Percentiles rank a stretch among this genome's conserved stretches.
phyloP scores from a whole-genome alignment of 2,329 filamentous ascomycete genomes.

The Purpureocillium lavendulum region DNA sequence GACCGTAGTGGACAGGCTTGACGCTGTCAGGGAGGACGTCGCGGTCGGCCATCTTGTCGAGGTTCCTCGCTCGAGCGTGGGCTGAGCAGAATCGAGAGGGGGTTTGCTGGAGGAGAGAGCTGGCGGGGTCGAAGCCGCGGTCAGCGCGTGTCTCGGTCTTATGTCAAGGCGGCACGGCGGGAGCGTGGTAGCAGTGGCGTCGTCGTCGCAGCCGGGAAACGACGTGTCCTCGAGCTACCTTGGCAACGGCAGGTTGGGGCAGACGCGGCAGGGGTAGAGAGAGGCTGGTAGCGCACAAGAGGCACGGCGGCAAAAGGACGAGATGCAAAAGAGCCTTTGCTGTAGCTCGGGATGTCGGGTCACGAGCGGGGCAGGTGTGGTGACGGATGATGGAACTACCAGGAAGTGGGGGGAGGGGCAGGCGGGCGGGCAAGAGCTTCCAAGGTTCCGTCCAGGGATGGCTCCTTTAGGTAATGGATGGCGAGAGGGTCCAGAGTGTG shows the following conservation, averaged over 20 bases:
- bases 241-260: too few species aligned
- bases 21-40: constrained; percentile 56
- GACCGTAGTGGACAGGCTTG: constrained; percentile 77
- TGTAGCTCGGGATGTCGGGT: too few species aligned
- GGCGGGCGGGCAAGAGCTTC: background rate
- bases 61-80: constrained; percentile 25
- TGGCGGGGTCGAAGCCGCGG: background rate
- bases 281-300: too few species aligned
- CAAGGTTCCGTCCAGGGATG: too few species aligned
- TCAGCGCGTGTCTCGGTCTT: background rate
- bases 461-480: too few species aligned
- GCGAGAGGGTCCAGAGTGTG: too few species aligned
- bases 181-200: background rate
- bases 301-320: too few species aligned
- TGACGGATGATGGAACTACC: background rate
- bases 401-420: background rate
- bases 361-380: too few species aligned
- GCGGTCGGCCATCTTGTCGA: constrained; percentile 44
- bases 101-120: constrained; percentile 14
- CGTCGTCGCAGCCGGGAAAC: too few species aligned
- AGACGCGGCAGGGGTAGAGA: too few species aligned
- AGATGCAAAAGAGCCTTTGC: too few species aligned
- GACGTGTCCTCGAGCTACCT: background rate
- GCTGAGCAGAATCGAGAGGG: constrained; percentile 24
- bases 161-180: too few species aligned